Conservation (phyloP, 805 yeast species). For the Isabelozyma pseudorhagii region DNA sequence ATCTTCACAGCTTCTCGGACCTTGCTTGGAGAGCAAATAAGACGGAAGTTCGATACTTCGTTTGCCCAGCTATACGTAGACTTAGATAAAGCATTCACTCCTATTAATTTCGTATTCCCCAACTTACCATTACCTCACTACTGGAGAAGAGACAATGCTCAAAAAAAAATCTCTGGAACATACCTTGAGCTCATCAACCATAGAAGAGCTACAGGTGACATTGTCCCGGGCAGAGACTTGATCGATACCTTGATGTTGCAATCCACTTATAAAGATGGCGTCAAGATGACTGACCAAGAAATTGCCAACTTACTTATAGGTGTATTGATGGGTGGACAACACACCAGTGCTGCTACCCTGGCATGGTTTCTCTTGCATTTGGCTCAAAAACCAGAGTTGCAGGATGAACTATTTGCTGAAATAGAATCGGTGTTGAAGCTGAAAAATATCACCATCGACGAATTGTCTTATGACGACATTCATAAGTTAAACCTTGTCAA, state of each 20-base stretch:
- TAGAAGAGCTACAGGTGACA: slow-evolving; percentile 74
- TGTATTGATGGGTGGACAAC: slow-evolving; percentile 98
- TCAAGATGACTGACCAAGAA: slow-evolving; percentile 90
- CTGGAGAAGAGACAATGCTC: slow-evolving; percentile 84
- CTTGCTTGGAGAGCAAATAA: slow-evolving; percentile 85
- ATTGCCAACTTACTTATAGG: slow-evolving; percentile 93
- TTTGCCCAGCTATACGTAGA: slow-evolving; percentile 87
- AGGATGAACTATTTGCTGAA: slow-evolving; percentile 76
- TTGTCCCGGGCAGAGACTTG: slow-evolving; percentile 76
- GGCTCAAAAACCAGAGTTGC: slow-evolving; percentile 82
- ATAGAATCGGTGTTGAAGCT: slow-evolving; percentile 60
- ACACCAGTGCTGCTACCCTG: slow-evolving; percentile 93
- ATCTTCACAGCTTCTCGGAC: slow-evolving; percentile 95
- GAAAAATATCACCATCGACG: slow-evolving; percentile 41
- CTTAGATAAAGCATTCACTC: slow-evolving; percentile 95
- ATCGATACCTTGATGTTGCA: slow-evolving; percentile 81
- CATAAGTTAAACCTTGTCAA: slow-evolving; percentile 79
- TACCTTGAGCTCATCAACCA: slow-evolving; percentile 74
- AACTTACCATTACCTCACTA: slow-evolving; percentile 86
- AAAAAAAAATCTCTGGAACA: slow-evolving; percentile 71
- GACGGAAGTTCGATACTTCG: slow-evolving; percentile 73
- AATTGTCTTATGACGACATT: slow-evolving; percentile 76
- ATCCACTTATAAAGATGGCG: slow-evolving; percentile 90
- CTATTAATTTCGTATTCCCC: slow-evolving; percentile 93
- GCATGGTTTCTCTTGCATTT: slow-evolving; percentile 92